Evolutionary conservation across 169 alveolate genomes (phyloP), one percentile per base, ranked within the genome.

Genomic region (Eimeria praecox): DNA sequence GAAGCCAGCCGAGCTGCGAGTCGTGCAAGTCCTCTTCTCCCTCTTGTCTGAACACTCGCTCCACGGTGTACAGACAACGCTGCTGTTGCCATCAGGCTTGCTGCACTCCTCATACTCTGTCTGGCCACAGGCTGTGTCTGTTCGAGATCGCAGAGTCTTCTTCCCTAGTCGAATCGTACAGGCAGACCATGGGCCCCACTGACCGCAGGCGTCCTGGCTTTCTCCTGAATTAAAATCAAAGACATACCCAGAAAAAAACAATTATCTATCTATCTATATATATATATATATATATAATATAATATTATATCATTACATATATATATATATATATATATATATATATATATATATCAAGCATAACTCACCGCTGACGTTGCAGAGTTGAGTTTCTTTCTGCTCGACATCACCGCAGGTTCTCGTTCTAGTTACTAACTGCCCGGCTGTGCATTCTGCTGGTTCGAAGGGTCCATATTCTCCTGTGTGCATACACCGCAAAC

Each of bases 381-480:
- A 73, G 30, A 73, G 85, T 35, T n/a, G 16, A 30, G 89, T 78
- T 78, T 78, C 89, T 16, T 20, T 78, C 89, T 78, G 89, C 40
- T 78, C 64, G 27, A 16, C 40, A 10, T 30, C 89, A 40, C 33
- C 54, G 89, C 89, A 78, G 24, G 9, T 24, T 5, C 89, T 33
- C 27, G 64, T 78, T n/a, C 89, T 20, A 24, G 89, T 78, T 38
- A 78, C 66, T 46, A 49, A 5, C 49, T 78, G n/a, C 69, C 89
- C 89, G 6, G 89, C 42, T 6, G n/a, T 42, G 89, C 89, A 78
- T 22, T 38, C 49, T 1, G 66, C 69, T 18, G 89, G 89, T 52
- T 78, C 89, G 69, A 42, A 78, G 66, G 89, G 89, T 22, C 89
- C 89, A 38, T 44, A 78, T 27, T 42, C 85, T 30, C 85, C 85